Evolutionary conservation across 768 basidiomycete genomes (phyloP).

Genomic region (Amanita muscaria): DNA sequence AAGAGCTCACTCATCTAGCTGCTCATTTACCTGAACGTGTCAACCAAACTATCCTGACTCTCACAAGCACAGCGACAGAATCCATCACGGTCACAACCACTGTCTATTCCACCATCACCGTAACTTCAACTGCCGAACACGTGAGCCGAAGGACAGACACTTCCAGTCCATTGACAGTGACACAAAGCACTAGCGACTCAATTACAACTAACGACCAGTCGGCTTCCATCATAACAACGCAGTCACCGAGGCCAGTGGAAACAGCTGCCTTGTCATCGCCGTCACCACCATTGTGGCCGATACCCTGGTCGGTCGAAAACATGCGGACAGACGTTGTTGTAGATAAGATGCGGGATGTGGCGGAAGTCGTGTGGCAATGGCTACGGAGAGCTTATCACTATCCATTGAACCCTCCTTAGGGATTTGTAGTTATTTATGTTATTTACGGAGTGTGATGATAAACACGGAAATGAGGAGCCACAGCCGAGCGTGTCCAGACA

Average conservation of each 20-base stretch:
- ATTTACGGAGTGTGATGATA: background rate
- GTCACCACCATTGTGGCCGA: slow-evolving; percentile 21
- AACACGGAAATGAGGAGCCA: background rate
- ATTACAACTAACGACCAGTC: slow-evolving; percentile 6
- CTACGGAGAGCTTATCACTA: slow-evolving; percentile 45
- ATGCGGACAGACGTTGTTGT: slow-evolving; percentile 17
- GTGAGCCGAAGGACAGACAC: slow-evolving; percentile 11
- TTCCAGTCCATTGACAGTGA: background rate
- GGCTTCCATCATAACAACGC: too few relatives aligned
- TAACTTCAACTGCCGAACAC: slow-evolving; percentile 17
- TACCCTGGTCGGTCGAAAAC: slow-evolving; percentile 26
- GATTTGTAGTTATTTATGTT: slow-evolving; percentile 3
- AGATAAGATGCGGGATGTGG: slow-evolving; percentile 28
- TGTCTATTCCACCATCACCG: slow-evolving; percentile 18
- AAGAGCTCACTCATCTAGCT: slow-evolving; percentile 16
- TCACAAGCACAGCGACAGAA: slow-evolving; percentile 14
- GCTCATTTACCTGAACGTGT: slow-evolving; percentile 21
- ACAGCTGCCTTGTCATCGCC: slow-evolving; percentile 12
- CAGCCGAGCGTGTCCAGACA: background rate
- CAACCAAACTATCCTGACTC: slow-evolving; percentile 14
- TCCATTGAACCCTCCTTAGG: slow-evolving; percentile 42
- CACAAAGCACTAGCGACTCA: background rate
- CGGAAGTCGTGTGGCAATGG: slow-evolving; percentile 39
- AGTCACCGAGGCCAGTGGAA: background rate
- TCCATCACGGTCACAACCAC: slow-evolving; percentile 36